Conservation (phyloP, 352 stramenopile species). For the Elongisporangium undulatum region DNA sequence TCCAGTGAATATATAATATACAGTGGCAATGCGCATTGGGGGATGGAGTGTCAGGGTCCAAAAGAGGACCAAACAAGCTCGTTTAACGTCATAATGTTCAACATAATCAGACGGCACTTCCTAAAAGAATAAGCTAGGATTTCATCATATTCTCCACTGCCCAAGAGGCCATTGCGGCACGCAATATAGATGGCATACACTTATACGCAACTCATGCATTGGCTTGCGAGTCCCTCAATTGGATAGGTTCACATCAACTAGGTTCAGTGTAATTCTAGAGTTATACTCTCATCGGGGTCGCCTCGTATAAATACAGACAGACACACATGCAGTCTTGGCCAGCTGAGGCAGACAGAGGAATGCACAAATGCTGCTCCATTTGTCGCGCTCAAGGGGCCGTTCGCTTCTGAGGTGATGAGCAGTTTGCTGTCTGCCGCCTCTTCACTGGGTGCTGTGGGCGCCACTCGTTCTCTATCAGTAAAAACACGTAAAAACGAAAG, state of each 20-base stretch:
- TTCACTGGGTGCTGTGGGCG: not conserved
- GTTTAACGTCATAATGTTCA: conserved; percentile 67
- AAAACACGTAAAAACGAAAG: not conserved
- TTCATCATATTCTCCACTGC: conserved; percentile 50
- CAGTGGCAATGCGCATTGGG: conserved; percentile 2
- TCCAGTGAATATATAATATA: too few species aligned
- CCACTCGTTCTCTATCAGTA: not conserved
- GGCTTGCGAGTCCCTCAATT: conserved; percentile 30
- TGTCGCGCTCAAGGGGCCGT: not conserved
- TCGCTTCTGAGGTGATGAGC: not conserved
- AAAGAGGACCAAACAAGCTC: conserved; percentile 27
- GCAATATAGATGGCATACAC: too few species aligned
- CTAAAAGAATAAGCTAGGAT: conserved; percentile 64
- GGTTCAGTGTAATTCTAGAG: conserved; percentile 79
- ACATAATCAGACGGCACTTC: conserved; percentile 74
- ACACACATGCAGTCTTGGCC: not conserved
- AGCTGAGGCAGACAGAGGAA: not conserved
- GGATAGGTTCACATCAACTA: conserved; percentile 51
- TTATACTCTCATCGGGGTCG: conserved; percentile 7
- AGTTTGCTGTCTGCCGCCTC: not conserved
- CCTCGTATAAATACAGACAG: not conserved
- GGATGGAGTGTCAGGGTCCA: conserved; percentile 46
- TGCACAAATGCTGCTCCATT: not conserved
- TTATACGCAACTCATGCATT: not conserved
- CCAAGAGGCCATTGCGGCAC: too few species aligned